Base-by-base conservation (phyloP, 2,329 filamentous ascomycete genomes). In the Sporothrix pallida region DNA sequence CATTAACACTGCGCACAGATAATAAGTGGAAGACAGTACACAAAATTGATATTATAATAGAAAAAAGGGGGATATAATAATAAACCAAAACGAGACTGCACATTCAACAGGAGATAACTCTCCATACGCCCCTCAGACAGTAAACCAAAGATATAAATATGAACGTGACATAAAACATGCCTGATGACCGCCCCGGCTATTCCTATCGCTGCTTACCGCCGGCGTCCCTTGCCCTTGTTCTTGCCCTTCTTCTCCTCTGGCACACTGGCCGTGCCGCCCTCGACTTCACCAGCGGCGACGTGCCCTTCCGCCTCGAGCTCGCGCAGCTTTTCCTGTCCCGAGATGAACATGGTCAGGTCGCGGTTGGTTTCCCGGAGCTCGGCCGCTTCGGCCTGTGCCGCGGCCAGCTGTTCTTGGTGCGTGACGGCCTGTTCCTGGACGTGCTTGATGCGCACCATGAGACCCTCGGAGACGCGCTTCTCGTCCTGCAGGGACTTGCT, bases 281-380 rank as follows among this genome's bases (percentile, higher is more conserved):
- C 89, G 52, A 96, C 81, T 81, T 95, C 93, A n/a, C 92, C 92
- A 46, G 89, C 88, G 73, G 88, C 86, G 48, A 88, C 78, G 76
- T 85, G 81, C 0, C 87, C 90, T 77, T 87, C 87, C 42, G 87
- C 87, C 80, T 89, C 88, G 82, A 94, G 83, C 81, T 91, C 88
- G 83, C 88, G 91, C 78, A 98, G 82, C 82, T 94, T 95, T 82
- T 96, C 90, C 81, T 92, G 90, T 0, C 93, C 92, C 23, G 90
- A 93, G 74, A 98, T 95, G 79, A 95, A 97, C 87, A 97, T 95
- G 70, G 87, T 90, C 80, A 98, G 80, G 80, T 98, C 95, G 15
- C 92, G 88, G 80, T 97, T 97, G 86, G 94, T 92, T 81, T 97
- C 94, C 76, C 90, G 89, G 60, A 97, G 83, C 77, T 97, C 94